Evolutionary conservation across 2,329 filamentous ascomycete species (phyloP).

Genomic region (Colletotrichum sansevieriae): DNA sequence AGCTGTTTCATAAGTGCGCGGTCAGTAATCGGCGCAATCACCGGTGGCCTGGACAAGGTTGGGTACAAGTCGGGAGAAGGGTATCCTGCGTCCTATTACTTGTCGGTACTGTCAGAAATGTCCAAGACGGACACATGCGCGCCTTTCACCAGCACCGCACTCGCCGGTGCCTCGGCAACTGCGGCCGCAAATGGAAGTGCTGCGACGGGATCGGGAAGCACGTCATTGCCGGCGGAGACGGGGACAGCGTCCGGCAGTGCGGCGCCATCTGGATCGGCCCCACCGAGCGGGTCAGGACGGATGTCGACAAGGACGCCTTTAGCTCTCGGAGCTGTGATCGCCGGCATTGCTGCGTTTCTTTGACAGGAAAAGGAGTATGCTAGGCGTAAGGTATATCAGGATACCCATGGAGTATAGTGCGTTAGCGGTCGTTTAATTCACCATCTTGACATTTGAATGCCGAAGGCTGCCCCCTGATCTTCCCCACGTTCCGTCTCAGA

Average conservation of each 20-base stretch:
- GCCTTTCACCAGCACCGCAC: slow-evolving; percentile 18
- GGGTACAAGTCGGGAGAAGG: not conserved
- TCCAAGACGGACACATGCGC: slow-evolving; percentile 10
- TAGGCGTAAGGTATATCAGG: no score
- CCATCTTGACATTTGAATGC: not conserved
- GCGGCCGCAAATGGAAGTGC: not conserved
- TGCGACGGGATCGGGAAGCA: not conserved
- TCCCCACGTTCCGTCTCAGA: not conserved
- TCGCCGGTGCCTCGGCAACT: not conserved
- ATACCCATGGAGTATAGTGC: no score
- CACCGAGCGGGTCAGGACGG: slow-evolving; percentile 16
- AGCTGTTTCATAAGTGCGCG: slow-evolving; percentile 29
- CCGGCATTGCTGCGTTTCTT: slow-evolving; percentile 1
- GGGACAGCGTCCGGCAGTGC: slow-evolving; percentile 1
- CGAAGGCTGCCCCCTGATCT: not conserved
- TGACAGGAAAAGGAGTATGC: not conserved
- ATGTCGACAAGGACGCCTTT: not conserved
- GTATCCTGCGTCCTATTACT: slow-evolving; percentile 1
- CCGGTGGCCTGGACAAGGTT: slow-evolving; percentile 30
- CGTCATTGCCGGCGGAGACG: slow-evolving; percentile 10
- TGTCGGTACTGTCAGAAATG: slow-evolving; percentile 5
- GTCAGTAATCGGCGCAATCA: slow-evolving; percentile 28
- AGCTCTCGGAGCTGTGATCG: not conserved
- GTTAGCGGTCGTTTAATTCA: not conserved
- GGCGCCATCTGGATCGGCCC: slow-evolving; percentile 11